Percentiles rank a stretch among this genome's conserved stretches.
Conservation (phyloP, 2,329 filamentous ascomycete genomes). For the Sporothrix pallida region DNA sequence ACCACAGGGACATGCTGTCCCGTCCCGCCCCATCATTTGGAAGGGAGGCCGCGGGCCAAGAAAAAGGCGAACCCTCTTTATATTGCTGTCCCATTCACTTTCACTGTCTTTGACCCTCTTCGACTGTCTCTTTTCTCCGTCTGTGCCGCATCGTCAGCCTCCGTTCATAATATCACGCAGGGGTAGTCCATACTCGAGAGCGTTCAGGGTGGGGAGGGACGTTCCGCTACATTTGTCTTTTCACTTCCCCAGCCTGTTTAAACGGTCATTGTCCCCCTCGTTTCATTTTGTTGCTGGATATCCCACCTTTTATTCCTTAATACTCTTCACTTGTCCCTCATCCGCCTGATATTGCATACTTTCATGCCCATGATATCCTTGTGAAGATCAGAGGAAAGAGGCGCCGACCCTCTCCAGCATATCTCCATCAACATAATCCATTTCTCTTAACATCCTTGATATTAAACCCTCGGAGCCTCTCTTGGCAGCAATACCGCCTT, state of each 20-base stretch:
- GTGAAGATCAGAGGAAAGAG: background rate
- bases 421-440: background rate
- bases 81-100: background rate
- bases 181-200: background rate
- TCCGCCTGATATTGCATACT: slow-evolving; percentile 12
- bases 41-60: background rate
- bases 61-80: slow-evolving; percentile 20
- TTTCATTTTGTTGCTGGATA: background rate
- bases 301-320: background rate
- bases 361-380: background rate
- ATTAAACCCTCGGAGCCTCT: slow-evolving; percentile 10
- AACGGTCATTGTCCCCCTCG: background rate
- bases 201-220: background rate
- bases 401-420: background rate
- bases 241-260: slow-evolving; percentile 2
- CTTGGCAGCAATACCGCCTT: background rate
- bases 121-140: background rate
- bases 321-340: background rate
- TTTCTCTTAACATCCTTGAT: background rate
- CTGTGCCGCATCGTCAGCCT: slow-evolving; percentile 16
- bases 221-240: background rate
- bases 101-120: background rate
- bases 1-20: background rate
- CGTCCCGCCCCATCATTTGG: background rate
- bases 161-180: background rate